These are phyloP conservation scores for Anthracocystis panici-leucophaei DNA, from an alignment of 1,284 basidiomycete genomes.

Conservation along the genomic window DNA sequence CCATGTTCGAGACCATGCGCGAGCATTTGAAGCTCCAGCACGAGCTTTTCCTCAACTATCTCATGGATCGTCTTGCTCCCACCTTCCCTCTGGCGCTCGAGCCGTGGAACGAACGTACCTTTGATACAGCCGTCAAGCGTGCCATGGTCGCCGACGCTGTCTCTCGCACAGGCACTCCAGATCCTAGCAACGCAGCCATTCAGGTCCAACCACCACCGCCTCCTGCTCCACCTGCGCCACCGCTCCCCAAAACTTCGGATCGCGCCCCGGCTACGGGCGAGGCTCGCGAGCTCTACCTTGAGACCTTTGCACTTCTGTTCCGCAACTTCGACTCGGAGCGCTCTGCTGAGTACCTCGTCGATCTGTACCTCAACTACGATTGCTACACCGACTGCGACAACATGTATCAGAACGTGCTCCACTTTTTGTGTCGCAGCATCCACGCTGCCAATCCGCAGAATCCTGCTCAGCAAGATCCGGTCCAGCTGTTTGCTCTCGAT, in stretches of 20 bases:
- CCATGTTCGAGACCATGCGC: constrained; percentile 88
- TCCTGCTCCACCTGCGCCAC: constrained; percentile 71
- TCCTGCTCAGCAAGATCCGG: constrained; percentile 82
- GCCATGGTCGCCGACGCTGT: constrained; percentile 28
- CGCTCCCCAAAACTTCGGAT: constrained; percentile 75
- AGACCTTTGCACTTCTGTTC: constrained; percentile 82
- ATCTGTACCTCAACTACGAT: constrained; percentile 95
- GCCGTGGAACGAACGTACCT: constrained; percentile 61
- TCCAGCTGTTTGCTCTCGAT: constrained; percentile 90
- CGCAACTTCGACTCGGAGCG: constrained; percentile 71
- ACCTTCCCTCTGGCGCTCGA: constrained; percentile 63
- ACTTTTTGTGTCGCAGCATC: constrained; percentile 77
- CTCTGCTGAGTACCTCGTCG: constrained; percentile 86
- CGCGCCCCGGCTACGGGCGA: constrained; percentile 78
- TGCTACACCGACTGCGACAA: constrained; percentile 97
- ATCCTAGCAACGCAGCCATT: constrained; percentile 5
- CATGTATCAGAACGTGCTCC: constrained; percentile 89
- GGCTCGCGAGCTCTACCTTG: constrained; percentile 88
- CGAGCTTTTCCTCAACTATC: constrained; percentile 93
- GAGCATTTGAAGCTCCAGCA: constrained; percentile 93
- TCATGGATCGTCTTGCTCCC: constrained; percentile 83
- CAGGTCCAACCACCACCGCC: constrained; percentile 72
- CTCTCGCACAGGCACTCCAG: constrained; percentile 27
- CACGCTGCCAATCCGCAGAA: constrained; percentile 74
- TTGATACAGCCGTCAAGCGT: constrained; percentile 68